Percentiles rank a stretch among this genome's conserved stretches.
phyloP scores from a whole-genome alignment of 2,329 filamentous ascomycete genomes.

The Colletotrichum musicola region DNA sequence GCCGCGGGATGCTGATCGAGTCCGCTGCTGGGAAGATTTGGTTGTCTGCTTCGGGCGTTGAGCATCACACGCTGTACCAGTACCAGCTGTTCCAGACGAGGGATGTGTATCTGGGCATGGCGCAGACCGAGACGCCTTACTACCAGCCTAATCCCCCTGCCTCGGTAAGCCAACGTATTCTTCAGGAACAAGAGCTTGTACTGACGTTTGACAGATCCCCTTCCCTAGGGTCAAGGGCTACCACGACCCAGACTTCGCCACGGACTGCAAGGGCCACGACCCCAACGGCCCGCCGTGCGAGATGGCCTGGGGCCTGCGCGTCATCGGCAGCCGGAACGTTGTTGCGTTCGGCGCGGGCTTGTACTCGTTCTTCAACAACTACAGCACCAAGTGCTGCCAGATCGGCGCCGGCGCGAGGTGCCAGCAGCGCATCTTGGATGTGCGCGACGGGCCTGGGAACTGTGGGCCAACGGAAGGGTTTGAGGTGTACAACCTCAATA shows the following conservation, averaged over 20 bases:
- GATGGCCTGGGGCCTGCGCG: constrained; percentile 75
- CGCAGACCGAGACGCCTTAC: constrained; percentile 80
- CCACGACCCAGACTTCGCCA: constrained; percentile 66
- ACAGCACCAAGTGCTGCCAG: constrained; percentile 62
- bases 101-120: constrained; percentile 73
- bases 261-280: constrained; percentile 50
- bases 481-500: constrained; percentile 60
- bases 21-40: constrained; percentile 62
- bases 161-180: no score
- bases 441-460: constrained; percentile 41
- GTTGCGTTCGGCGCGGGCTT: constrained; percentile 73
- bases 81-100: constrained; percentile 73
- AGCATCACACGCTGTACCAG: constrained; percentile 77
- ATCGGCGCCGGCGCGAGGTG: constrained; percentile 56
- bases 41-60: constrained; percentile 74
- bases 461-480: constrained; percentile 44
- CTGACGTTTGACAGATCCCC: constrained; percentile 51
- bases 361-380: constrained; percentile 78
- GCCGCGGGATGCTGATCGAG: constrained; percentile 64
- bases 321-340: constrained; percentile 68
- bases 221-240: constrained; percentile 61
- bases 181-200: no score
- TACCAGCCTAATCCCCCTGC: constrained; percentile 76
- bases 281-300: constrained; percentile 56
- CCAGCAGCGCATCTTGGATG: constrained; percentile 58